Evolutionary conservation across 140 eudicot genomes (phyloP).

Genomic region (Anethum foeniculum): DNA sequence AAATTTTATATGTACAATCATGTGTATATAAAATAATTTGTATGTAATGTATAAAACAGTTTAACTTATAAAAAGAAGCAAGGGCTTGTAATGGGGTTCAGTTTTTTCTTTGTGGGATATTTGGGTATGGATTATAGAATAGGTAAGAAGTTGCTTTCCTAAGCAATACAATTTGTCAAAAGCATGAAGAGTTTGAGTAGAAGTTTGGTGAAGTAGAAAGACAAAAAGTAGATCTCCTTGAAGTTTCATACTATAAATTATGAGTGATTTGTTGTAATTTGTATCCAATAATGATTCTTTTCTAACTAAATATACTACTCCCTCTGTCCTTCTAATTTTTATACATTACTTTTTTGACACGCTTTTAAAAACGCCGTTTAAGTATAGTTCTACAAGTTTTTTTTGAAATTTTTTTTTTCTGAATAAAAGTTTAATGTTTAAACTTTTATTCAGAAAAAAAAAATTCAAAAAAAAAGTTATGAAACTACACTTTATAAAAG

Average conservation of each 20-base stretch:
- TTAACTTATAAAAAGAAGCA: background rate
- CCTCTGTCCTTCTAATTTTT: too few species aligned
- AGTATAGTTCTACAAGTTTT: too few species aligned
- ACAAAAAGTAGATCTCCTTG: constrained; percentile 15
- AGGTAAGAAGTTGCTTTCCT: constrained; percentile 35
- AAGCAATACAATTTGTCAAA: constrained; percentile 36
- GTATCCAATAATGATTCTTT: background rate
- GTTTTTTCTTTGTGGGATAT: background rate
- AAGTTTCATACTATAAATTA: background rate
- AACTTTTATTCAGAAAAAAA: too few species aligned
- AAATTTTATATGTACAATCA: background rate
- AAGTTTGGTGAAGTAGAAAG: constrained; percentile 47
- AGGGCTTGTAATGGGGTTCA: background rate
- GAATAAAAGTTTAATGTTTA: too few species aligned
- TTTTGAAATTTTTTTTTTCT: too few species aligned
- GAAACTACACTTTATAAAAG: too few species aligned
- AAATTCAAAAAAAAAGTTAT: too few species aligned
- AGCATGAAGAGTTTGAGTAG: constrained; percentile 32
- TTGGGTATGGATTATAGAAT: constrained; percentile 8
- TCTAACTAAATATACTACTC: background rate
- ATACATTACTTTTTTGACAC: too few species aligned
- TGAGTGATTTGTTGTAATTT: background rate
- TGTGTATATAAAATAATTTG: background rate
- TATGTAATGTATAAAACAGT: background rate
- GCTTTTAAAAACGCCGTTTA: too few species aligned